Percentiles rank a stretch among this genome's conserved stretches.
Evolutionary conservation across 768 basidiomycete genomes (phyloP).

Genomic region (Trametes coccinea): DNA sequence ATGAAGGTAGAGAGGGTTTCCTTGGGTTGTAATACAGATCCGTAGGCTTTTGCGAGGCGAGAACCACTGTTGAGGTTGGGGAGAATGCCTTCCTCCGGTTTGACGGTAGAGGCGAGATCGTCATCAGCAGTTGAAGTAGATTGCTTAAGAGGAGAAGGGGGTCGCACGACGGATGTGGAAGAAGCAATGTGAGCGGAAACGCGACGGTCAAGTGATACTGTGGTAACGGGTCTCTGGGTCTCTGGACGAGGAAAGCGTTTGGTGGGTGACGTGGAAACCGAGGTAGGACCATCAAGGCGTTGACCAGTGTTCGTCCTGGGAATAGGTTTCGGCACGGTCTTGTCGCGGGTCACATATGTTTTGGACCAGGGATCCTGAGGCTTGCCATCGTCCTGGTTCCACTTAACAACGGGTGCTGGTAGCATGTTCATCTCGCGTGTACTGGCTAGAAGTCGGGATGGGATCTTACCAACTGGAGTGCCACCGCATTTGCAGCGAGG

Average conservation of each 20-base stretch:
- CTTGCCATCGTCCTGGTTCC: constrained; percentile 50
- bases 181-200: constrained; percentile 61
- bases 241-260: constrained; percentile 55
- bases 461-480: constrained; percentile 64
- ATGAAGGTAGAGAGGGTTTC: constrained; percentile 69
- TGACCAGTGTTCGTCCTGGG: constrained; percentile 13
- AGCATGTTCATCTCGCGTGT: not conserved
- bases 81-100: constrained; percentile 60
- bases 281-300: constrained; percentile 6
- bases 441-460: constrained; percentile 3
- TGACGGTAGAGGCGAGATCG: constrained; percentile 43
- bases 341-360: constrained; percentile 66
- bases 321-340: constrained; percentile 43
- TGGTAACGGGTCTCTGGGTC: constrained; percentile 28
- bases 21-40: constrained; percentile 78
- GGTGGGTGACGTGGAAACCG: constrained; percentile 31
- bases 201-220: constrained; percentile 41
- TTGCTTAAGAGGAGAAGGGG: constrained; percentile 61
- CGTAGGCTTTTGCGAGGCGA: constrained; percentile 78
- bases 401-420: constrained; percentile 69
- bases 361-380: constrained; percentile 75
- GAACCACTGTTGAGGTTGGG: constrained; percentile 54
- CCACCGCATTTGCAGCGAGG: constrained; percentile 82
- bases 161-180: constrained; percentile 45
- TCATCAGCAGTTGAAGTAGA: constrained; percentile 28